These are phyloP conservation scores for Spiraea crenata DNA, from an alignment of 331 rosid species.

Conservation along the genomic window DNA sequence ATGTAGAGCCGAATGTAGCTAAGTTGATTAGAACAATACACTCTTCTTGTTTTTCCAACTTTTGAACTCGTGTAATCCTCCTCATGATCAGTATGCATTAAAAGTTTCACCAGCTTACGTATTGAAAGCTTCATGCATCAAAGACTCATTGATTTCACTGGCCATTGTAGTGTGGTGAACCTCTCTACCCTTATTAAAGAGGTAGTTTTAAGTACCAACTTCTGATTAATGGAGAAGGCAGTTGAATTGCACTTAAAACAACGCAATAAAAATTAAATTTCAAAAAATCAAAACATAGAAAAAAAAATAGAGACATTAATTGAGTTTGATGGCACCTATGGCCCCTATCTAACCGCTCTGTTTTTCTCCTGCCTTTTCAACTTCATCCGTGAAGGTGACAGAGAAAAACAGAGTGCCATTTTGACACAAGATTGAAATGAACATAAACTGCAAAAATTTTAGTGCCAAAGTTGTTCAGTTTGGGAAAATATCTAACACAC, in stretches of 20 bases:
- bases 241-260: conserved; percentile 14
- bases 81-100: background rate
- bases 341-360: conserved; percentile 1
- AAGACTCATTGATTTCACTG: conserved; percentile 8
- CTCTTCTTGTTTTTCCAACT: too few relatives aligned
- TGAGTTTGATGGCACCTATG: conserved; percentile 1
- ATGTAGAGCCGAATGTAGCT: too few relatives aligned
- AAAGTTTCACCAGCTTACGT: background rate
- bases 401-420: background rate
- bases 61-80: too few relatives aligned
- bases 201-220: conserved; percentile 15
- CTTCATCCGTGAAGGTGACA: conserved; percentile 1
- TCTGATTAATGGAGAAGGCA: background rate
- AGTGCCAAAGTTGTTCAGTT: conserved; percentile 15
- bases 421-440: background rate
- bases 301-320: background rate
- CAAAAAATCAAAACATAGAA: background rate
- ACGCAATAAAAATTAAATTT: background rate
- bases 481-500: conserved; percentile 18
- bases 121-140: background rate
- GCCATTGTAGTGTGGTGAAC: conserved; percentile 14
- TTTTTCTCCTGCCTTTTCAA: conserved; percentile 1
- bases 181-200: conserved; percentile 16
- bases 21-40: too few relatives aligned
- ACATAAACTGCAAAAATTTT: background rate